A percentile compares a stretch with the other conserved stretches of the same genome.
Evolutionary conservation across 192 early-diverging fungal species (phyloP).

Genomic region (Coemansia furcata): DNA sequence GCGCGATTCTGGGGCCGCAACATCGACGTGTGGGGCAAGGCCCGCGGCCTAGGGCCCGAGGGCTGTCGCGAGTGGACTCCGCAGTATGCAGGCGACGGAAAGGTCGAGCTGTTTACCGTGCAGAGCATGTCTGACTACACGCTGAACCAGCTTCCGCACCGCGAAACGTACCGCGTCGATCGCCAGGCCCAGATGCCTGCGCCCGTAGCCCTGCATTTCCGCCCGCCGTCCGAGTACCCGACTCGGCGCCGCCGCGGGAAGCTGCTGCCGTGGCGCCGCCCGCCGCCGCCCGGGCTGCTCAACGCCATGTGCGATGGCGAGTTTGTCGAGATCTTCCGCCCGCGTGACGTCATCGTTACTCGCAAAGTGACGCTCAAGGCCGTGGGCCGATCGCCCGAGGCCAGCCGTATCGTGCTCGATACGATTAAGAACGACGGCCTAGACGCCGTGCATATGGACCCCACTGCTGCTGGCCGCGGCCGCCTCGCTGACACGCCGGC

Average conservation of each 20-base stretch:
- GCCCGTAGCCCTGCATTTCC: slow-evolving; percentile 58
- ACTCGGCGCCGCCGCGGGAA: slow-evolving; percentile 14
- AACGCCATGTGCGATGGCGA: slow-evolving; percentile 79
- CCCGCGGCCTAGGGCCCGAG: slow-evolving; percentile 16
- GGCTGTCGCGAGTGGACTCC: slow-evolving; percentile 64
- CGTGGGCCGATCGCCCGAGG: slow-evolving; percentile 54
- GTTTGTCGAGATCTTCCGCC: slow-evolving; percentile 66
- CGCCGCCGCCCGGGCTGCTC: slow-evolving; percentile 53
- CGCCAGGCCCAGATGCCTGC: slow-evolving; percentile 68
- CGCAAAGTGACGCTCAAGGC: slow-evolving; percentile 69
- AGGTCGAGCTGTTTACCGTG: slow-evolving; percentile 66
- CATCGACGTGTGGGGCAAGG: slow-evolving; percentile 67
- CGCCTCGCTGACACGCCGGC: slow-evolving; percentile 9
- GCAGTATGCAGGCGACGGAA: slow-evolving; percentile 66
- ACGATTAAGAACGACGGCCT: slow-evolving; percentile 51
- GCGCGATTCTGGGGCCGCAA: slow-evolving; percentile 70
- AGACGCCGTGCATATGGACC: slow-evolving; percentile 52
- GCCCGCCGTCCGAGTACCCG: slow-evolving; percentile 48
- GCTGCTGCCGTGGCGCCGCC: slow-evolving; percentile 27
- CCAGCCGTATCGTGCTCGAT: slow-evolving; percentile 59
- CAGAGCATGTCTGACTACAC: slow-evolving; percentile 61
- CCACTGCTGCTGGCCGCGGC: slow-evolving; percentile 35
- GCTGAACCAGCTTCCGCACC: slow-evolving; percentile 60
- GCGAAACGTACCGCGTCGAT: slow-evolving; percentile 55
- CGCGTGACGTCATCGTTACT: slow-evolving; percentile 58